These are phyloP conservation scores for Eremothecium cymbalariae DNA, from an alignment of 1,139 yeast genomes.

Conservation along the genomic window DNA sequence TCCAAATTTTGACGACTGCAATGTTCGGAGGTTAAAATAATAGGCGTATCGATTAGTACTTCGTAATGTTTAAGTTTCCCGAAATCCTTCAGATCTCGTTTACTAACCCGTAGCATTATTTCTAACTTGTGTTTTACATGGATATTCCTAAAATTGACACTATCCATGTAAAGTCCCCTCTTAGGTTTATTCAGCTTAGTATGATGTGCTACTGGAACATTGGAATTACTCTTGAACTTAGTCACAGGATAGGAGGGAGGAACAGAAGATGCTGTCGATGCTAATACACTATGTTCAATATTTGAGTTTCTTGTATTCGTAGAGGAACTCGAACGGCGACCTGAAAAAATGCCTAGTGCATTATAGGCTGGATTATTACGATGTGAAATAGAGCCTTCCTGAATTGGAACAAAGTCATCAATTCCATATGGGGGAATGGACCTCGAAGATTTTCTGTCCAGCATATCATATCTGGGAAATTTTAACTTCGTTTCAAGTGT, in stretches of 20 bases:
- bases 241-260: slow-evolving; percentile 8
- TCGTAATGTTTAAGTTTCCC: slow-evolving; percentile 73
- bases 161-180: slow-evolving; percentile 55
- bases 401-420: slow-evolving; percentile 21
- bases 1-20: slow-evolving; percentile 63
- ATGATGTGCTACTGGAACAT: slow-evolving; percentile 20
- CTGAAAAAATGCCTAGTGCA: slow-evolving; percentile 26
- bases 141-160: slow-evolving; percentile 58
- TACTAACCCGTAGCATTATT: slow-evolving; percentile 69
- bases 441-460: slow-evolving; percentile 23
- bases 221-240: slow-evolving; percentile 19
- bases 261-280: slow-evolving; percentile 1
- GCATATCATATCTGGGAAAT: slow-evolving; percentile 29
- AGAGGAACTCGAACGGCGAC: slow-evolving; percentile 15
- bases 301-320: slow-evolving; percentile 5
- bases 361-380: slow-evolving; percentile 16
- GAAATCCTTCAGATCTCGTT: slow-evolving; percentile 46
- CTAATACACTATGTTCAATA: too few species aligned
- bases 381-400: slow-evolving; percentile 9
- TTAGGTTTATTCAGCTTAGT: slow-evolving; percentile 26
- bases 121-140: slow-evolving; percentile 70
- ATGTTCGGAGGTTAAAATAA: slow-evolving; percentile 59
- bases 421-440: slow-evolving; percentile 32
- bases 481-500: slow-evolving; percentile 25
- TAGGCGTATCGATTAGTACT: slow-evolving; percentile 82